Percentiles rank a stretch among this genome's conserved stretches.
These are phyloP conservation scores for Medicago arabica DNA, from an alignment of 306 rosid genomes.

Conservation along the genomic window DNA sequence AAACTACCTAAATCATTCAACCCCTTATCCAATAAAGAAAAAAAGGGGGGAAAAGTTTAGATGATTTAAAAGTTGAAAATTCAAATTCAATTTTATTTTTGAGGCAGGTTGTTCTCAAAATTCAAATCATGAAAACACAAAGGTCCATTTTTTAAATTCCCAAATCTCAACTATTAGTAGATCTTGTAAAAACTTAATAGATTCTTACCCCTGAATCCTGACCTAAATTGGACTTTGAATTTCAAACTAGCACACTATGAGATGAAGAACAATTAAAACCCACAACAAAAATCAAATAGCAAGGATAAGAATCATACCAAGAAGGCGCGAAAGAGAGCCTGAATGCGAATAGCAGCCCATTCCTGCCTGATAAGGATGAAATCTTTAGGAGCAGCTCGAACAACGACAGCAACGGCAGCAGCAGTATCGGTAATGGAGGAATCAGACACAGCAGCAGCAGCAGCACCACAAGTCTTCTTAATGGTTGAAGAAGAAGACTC, in stretches of 20 bases:
- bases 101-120: background rate
- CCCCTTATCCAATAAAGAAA: background rate
- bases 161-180: background rate
- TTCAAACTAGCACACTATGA: background rate
- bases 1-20: background rate
- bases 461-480: too few relatives aligned
- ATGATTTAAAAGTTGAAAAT: background rate
- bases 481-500: conserved; percentile 29
- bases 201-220: too few relatives aligned
- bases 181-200: background rate
- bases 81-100: background rate
- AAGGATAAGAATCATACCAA: conserved; percentile 50
- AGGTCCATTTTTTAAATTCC: background rate
- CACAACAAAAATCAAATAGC: too few relatives aligned
- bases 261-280: background rate
- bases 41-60: background rate
- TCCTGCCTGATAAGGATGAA: conserved; percentile 68
- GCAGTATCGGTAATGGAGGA: conserved; percentile 53
- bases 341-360: conserved; percentile 89
- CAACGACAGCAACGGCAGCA: conserved; percentile 75
- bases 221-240: conserved; percentile 2
- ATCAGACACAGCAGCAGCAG: conserved; percentile 32
- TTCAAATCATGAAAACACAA: conserved; percentile 15
- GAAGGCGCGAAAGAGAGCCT: conserved; percentile 77
- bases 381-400: conserved; percentile 71